phyloP scores from a whole-genome alignment of 2,329 filamentous ascomycete species.

The Diaporthe sp. region DNA sequence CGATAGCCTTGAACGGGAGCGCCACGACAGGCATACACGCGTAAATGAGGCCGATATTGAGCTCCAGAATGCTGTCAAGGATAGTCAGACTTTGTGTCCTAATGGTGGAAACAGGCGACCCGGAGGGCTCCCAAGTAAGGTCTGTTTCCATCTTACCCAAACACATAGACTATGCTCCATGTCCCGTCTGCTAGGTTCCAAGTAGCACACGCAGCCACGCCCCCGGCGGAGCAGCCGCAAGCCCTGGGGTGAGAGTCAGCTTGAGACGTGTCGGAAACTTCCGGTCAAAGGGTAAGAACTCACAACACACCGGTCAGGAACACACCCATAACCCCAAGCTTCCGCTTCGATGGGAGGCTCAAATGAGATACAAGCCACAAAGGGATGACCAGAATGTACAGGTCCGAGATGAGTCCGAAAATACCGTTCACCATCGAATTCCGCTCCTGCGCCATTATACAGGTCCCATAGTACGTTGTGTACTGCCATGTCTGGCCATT shows the following conservation, averaged over 20 bases:
- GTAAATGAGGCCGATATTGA: slow-evolving; percentile 19
- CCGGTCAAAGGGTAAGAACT: not conserved
- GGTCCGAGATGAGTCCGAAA: slow-evolving; percentile 9
- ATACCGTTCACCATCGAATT: not conserved
- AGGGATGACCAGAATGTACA: slow-evolving; percentile 17
- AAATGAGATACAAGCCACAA: slow-evolving; percentile 6
- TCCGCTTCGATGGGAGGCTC: not conserved
- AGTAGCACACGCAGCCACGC: not conserved
- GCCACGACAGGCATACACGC: slow-evolving; percentile 19
- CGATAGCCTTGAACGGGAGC: slow-evolving; percentile 8
- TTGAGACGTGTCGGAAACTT: not conserved
- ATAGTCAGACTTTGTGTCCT: not conserved
- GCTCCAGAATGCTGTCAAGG: slow-evolving; percentile 7
- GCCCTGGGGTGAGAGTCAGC: not conserved
- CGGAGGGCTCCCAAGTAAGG: not conserved
- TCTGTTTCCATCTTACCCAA: not conserved
- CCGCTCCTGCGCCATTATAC: not conserved
- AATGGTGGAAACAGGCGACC: not conserved
- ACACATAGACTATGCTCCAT: slow-evolving; percentile 14
- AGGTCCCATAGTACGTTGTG: not conserved
- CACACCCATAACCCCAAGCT: slow-evolving; percentile 10
- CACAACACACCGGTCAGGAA: not conserved
- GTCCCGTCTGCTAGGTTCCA: not conserved
- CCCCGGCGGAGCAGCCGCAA: not conserved
- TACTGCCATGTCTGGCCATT: slow-evolving; percentile 12